A percentile compares a stretch with the other conserved stretches of the same genome.
These are phyloP conservation scores for Dactylorhiza incarnata DNA, from an alignment of 106 monocot genomes.

Conservation along the genomic window DNA sequence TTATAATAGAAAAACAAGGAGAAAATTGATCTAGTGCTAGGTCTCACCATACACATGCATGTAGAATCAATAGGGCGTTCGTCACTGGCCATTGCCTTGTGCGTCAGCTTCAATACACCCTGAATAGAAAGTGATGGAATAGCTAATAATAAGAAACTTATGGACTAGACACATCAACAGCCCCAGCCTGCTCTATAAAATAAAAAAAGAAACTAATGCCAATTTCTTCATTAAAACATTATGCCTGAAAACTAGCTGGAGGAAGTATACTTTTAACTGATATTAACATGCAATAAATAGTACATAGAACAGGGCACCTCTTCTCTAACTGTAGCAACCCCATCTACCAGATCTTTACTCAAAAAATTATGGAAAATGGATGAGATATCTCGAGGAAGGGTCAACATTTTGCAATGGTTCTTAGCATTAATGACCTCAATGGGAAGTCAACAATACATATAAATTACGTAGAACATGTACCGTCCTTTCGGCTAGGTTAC, in stretches of 20 bases:
- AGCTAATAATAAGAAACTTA: background rate
- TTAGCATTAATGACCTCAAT: background rate
- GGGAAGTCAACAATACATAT: background rate
- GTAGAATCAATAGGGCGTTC: conserved; percentile 85
- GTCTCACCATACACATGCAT: conserved; percentile 78
- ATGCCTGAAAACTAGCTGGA: background rate
- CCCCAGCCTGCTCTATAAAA: background rate
- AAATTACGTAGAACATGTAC: background rate
- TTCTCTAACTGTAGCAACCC: background rate
- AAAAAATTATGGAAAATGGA: background rate
- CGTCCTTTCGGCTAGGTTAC: background rate
- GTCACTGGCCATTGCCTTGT: conserved; percentile 84
- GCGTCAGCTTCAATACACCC: conserved; percentile 89
- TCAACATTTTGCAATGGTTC: background rate
- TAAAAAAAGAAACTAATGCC: no score
- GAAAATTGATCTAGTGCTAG: background rate
- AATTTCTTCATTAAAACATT: background rate
- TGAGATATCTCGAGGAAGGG: background rate
- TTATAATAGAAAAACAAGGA: background rate
- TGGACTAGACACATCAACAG: background rate
- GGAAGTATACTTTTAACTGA: background rate
- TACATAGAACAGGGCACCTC: background rate
- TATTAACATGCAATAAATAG: background rate
- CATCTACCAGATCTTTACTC: background rate
- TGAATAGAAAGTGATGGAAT: conserved; percentile 13